Evolutionary conservation across 2,329 filamentous ascomycete species (phyloP).

Genomic region (Aspergillus sp.): DNA sequence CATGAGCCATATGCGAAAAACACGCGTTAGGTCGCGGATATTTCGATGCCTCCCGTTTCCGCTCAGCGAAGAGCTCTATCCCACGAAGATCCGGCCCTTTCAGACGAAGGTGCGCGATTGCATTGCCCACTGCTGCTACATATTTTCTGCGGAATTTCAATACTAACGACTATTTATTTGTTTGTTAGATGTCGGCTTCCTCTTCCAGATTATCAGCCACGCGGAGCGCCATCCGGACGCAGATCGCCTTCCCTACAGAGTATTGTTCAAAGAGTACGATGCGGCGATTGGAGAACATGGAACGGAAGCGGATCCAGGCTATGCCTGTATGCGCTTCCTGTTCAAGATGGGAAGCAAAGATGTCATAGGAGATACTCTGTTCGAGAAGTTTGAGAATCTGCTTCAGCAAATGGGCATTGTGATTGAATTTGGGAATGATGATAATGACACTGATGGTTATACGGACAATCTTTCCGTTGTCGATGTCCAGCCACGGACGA

Average conservation of each 20-base stretch:
- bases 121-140: neutral
- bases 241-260: conserved; percentile 69
- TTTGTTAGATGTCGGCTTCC: conserved; percentile 68
- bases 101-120: conserved; percentile 56
- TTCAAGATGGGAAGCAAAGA: conserved; percentile 70
- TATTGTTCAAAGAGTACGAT: conserved; percentile 80
- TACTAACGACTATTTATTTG: neutral
- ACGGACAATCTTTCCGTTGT: conserved; percentile 21
- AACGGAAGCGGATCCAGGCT: conserved; percentile 70
- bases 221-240: conserved; percentile 67
- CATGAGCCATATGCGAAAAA: conserved; percentile 44
- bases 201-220: conserved; percentile 72
- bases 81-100: conserved; percentile 50
- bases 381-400: conserved; percentile 69
- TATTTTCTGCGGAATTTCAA: neutral
- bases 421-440: conserved; percentile 59
- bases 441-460: conserved; percentile 36
- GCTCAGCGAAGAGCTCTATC: conserved; percentile 41
- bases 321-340: conserved; percentile 73
- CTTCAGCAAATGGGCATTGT: conserved; percentile 70
- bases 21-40: conserved; percentile 47
- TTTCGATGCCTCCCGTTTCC: conserved; percentile 52
- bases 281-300: conserved; percentile 69
- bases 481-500: conserved; percentile 23
- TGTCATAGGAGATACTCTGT: conserved; percentile 58